These are phyloP conservation scores for Coffea humblotiana DNA, from an alignment of 305 asterid species.

Conservation along the genomic window DNA sequence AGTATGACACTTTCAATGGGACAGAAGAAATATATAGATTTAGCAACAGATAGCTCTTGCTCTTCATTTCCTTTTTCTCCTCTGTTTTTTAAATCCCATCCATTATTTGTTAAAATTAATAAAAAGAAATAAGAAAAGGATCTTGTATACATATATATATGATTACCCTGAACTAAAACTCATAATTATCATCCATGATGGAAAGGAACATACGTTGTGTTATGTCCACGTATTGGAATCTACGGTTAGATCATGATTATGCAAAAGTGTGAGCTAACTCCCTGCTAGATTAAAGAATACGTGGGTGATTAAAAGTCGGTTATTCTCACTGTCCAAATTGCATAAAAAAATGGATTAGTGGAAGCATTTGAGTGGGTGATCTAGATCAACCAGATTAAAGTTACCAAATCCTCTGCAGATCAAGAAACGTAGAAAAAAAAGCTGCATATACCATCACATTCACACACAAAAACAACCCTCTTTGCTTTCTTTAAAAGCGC, in stretches of 20 bases:
- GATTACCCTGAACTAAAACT: background rate
- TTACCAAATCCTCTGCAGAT: slow-evolving; percentile 9
- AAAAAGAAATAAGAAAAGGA: too few species aligned
- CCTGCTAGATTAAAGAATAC: slow-evolving; percentile 4
- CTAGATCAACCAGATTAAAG: slow-evolving; percentile 30
- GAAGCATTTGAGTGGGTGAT: slow-evolving; percentile 33
- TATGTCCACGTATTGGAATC: slow-evolving; percentile 7
- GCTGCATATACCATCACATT: slow-evolving; percentile 17
- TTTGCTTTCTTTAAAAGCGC: slow-evolving; percentile 21
- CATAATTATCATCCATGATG: background rate
- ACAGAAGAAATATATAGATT: too few species aligned
- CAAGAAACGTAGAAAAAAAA: slow-evolving; percentile 21
- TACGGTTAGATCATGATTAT: slow-evolving; percentile 1
- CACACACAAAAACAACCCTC: slow-evolving; percentile 3
- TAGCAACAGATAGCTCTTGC: too few species aligned
- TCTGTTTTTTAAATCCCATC: too few species aligned
- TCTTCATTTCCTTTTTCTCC: too few species aligned
- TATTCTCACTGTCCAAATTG: background rate
- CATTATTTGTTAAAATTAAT: too few species aligned
- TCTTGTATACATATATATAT: background rate
- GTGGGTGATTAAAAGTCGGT: background rate
- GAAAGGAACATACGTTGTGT: slow-evolving; percentile 1
- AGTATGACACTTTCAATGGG: too few species aligned
- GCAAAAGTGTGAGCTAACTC: background rate
- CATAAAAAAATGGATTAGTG: background rate